These are phyloP conservation scores for Andrographis paniculata DNA, from an alignment of 305 asterid genomes.

Conservation along the genomic window DNA sequence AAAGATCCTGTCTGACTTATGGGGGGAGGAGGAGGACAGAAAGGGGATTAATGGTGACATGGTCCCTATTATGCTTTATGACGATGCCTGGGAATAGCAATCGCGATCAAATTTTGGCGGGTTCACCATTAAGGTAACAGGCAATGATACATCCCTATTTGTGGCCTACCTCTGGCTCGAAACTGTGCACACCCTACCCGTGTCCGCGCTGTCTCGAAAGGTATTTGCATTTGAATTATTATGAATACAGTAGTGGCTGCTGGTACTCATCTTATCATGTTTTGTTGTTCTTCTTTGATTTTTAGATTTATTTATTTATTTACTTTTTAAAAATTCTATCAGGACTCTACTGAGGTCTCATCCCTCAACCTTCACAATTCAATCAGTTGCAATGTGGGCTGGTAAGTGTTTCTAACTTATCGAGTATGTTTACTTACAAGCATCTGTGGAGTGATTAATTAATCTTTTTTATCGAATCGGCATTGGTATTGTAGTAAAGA, in stretches of 20 bases:
- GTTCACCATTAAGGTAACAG: constrained; percentile 9
- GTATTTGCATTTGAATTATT: neutral
- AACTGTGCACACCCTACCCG: neutral
- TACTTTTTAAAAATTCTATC: too few species aligned
- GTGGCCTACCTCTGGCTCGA: constrained; percentile 23
- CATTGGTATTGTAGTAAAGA: too few species aligned
- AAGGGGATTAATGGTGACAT: constrained; percentile 19
- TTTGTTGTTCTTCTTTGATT: neutral
- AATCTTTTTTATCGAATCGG: too few species aligned
- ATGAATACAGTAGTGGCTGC: neutral
- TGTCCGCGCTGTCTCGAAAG: neutral
- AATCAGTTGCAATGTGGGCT: too few species aligned
- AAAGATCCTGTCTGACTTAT: constrained; percentile 39
- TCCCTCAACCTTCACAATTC: too few species aligned
- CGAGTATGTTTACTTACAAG: too few species aligned
- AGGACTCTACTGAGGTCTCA: too few species aligned
- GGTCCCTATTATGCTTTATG: constrained; percentile 30
- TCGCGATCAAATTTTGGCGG: constrained; percentile 19
- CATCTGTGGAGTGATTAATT: too few species aligned
- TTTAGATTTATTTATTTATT: too few species aligned
- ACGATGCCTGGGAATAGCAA: constrained; percentile 9
- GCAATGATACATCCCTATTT: constrained; percentile 23
- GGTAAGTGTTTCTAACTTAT: too few species aligned
- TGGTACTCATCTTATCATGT: neutral
- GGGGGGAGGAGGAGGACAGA: constrained; percentile 39